Conservation (phyloP, 805 yeast genomes). For the Teunomyces tritomae region DNA sequence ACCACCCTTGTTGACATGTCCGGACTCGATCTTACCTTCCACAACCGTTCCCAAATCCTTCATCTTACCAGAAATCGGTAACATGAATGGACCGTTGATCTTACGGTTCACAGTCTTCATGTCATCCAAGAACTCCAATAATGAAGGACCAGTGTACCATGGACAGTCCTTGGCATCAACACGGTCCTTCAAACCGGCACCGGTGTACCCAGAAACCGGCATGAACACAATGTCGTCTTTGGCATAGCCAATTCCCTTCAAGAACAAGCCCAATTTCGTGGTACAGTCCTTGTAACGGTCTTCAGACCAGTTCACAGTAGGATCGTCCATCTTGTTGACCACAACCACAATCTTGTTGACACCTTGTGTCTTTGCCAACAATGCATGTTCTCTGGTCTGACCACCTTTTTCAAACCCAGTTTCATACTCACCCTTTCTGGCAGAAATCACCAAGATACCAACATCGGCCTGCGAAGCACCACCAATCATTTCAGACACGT, state of each 20-base stretch:
- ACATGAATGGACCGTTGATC: constrained; percentile 93
- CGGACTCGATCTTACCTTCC: constrained; percentile 98
- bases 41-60: constrained; percentile 96
- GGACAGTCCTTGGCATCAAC: constrained; percentile 71
- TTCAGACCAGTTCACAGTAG: constrained; percentile 93
- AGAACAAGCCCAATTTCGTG: constrained; percentile 68
- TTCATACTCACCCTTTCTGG: constrained; percentile 99
- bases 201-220: constrained; percentile 98
- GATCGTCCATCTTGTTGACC: constrained; percentile 98
- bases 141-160: constrained; percentile 92
- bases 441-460: constrained; percentile 94
- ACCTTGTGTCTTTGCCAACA: constrained; percentile 97
- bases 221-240: constrained; percentile 84
- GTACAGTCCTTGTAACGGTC: constrained; percentile 96
- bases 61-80: constrained; percentile 92
- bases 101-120: constrained; percentile 83
- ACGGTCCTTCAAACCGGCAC: constrained; percentile 92
- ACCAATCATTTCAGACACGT: constrained; percentile 98
- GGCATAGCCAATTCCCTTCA: constrained; percentile 85
- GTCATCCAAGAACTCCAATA: constrained; percentile 83
- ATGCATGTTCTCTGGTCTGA: constrained; percentile 97
- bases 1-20: constrained; percentile 80
- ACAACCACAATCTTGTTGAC: constrained; percentile 91
- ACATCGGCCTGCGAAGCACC: constrained; percentile 99
- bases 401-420: constrained; percentile 99